Evolutionary conservation across 148 eudicot genomes (phyloP).

Genomic region (Rhododendron simsii): DNA sequence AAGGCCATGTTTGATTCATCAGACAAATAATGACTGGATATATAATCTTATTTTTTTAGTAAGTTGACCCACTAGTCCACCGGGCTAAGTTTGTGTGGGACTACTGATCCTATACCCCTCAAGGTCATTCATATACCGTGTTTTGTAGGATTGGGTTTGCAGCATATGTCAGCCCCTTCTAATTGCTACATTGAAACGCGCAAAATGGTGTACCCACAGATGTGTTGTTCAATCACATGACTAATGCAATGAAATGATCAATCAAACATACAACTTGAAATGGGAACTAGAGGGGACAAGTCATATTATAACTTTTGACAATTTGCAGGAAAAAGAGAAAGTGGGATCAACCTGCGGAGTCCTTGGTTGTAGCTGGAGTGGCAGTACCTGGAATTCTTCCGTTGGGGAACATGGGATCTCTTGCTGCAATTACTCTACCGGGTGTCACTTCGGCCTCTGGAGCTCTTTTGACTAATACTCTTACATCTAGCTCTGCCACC

Average conservation of each 20-base stretch:
- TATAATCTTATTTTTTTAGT: not conserved
- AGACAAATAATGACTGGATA: not conserved
- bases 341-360: conserved; percentile 96
- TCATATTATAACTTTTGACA: not conserved
- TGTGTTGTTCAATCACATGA: not conserved
- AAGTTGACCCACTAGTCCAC: not conserved
- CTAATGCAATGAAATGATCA: not conserved
- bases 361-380: conserved; percentile 52
- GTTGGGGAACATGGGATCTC: conserved; percentile 39
- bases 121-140: not conserved
- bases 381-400: conserved; percentile 52
- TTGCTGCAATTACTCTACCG: conserved; percentile 31
- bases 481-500: conserved; percentile 19
- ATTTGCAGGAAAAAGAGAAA: conserved; percentile 69
- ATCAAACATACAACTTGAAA: not conserved
- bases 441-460: conserved; percentile 31
- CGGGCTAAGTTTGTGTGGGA: not conserved
- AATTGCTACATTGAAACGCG: not conserved
- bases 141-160: not conserved
- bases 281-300: not conserved
- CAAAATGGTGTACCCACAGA: not conserved
- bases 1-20: not conserved
- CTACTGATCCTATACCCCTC: not conserved
- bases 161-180: not conserved
- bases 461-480: conserved; percentile 32